phyloP scores from a whole-genome alignment of 1,139 yeast species.

The Lodderomyces margitis region DNA sequence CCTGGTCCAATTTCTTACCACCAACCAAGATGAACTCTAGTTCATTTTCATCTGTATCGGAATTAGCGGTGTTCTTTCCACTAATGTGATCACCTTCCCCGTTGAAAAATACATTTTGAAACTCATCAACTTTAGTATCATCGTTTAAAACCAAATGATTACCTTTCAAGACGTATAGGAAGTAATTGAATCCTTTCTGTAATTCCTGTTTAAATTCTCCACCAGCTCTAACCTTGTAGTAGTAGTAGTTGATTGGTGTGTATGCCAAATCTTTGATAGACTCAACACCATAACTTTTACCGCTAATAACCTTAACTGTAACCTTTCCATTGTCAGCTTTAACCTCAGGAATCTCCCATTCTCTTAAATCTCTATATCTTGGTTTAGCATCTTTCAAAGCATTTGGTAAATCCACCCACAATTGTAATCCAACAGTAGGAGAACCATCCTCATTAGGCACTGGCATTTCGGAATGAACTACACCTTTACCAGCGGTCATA shows the following conservation, averaged over 20 bases:
- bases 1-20: constrained; percentile 75
- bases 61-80: constrained; percentile 46
- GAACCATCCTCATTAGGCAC: constrained; percentile 56
- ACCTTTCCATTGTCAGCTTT: constrained; percentile 68
- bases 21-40: constrained; percentile 69
- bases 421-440: constrained; percentile 70
- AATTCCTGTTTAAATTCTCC: constrained; percentile 63
- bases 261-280: constrained; percentile 77
- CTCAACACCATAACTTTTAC: constrained; percentile 71
- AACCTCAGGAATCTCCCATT: constrained; percentile 65
- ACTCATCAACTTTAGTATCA: constrained; percentile 38
- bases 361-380: constrained; percentile 74
- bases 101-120: constrained; percentile 61
- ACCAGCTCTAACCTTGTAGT: constrained; percentile 65
- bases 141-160: constrained; percentile 48
- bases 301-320: constrained; percentile 71
- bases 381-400: constrained; percentile 69
- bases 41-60: constrained; percentile 23
- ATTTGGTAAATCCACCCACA: constrained; percentile 89
- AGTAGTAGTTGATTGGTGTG: constrained; percentile 79
- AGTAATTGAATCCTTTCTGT: constrained; percentile 65
- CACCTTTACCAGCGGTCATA: constrained; percentile 93
- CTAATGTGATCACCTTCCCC: constrained; percentile 58
- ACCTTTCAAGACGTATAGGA: constrained; percentile 71
- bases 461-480: constrained; percentile 89